Percentiles rank a stretch among this genome's conserved stretches.
Conservation (phyloP, 208 protist species). For the Herpetomonas tarakana region DNA sequence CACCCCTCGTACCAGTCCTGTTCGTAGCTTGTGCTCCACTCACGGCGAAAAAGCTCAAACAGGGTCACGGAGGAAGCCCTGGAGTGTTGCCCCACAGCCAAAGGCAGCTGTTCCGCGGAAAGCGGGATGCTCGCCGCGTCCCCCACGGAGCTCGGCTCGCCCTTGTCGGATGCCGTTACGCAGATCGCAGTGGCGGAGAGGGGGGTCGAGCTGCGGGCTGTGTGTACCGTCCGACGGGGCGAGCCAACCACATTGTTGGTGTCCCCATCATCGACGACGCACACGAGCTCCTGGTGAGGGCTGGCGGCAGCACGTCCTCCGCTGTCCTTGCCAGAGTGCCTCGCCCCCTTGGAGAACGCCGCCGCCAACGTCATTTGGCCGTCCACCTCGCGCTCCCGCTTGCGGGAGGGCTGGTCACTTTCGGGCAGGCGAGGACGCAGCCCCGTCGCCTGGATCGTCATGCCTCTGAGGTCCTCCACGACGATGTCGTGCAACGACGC, state of each 20-base stretch:
- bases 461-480: constrained; percentile 72
- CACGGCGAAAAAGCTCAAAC: neutral
- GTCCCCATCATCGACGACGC: neutral
- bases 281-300: neutral
- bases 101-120: too few species aligned
- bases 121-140: neutral
- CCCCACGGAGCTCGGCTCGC: neutral
- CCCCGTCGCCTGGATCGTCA: constrained; percentile 76
- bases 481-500: constrained; percentile 48
- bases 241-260: neutral
- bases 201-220: too few species aligned
- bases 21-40: neutral
- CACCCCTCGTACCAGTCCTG: neutral
- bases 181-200: too few species aligned
- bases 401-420: neutral
- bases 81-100: too few species aligned
- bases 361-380: constrained; percentile 53
- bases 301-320: too few species aligned
- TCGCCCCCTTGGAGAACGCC: constrained; percentile 41
- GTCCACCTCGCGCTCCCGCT: constrained; percentile 8
- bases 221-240: too few species aligned
- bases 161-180: neutral
- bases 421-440: constrained; percentile 18
- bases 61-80: neutral
- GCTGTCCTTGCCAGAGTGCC: too few species aligned